A percentile compares a stretch with the other conserved stretches of the same genome.
Conservation (phyloP, 2,329 filamentous ascomycete species). For the Calonectria honghensis region DNA sequence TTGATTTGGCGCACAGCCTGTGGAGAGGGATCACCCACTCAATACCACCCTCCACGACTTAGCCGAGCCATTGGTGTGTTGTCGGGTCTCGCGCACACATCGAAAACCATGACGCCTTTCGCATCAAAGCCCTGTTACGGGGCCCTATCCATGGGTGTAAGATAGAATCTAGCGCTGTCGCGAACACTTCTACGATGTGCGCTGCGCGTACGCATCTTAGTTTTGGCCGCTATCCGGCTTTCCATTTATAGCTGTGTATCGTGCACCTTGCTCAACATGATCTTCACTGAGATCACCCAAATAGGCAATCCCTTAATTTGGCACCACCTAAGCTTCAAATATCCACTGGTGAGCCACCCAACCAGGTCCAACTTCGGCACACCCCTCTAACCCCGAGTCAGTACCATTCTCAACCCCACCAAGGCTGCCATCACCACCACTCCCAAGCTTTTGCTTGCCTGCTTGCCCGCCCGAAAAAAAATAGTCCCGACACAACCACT, state of each 20-base stretch:
- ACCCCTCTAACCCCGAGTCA: constrained; percentile 23
- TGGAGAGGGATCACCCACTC: constrained; percentile 23
- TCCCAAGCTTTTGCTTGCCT: constrained; percentile 34
- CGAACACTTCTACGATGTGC: not conserved
- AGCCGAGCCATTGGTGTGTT: not conserved
- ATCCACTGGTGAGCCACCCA: not conserved
- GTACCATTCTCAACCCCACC: constrained; percentile 33
- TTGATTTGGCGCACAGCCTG: not conserved
- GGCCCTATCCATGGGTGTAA: too few relatives aligned
- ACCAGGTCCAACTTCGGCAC: not conserved
- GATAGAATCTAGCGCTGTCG: not conserved
- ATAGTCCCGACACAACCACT: constrained; percentile 7
- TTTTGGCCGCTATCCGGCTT: not conserved
- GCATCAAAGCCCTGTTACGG: not conserved
- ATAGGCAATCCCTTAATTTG: constrained; percentile 19
- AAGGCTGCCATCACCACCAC: constrained; percentile 39
- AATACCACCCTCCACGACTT: constrained; percentile 14
- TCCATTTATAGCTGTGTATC: constrained; percentile 5
- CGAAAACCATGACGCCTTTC: not conserved
- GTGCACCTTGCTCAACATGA: not conserved
- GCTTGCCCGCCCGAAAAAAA: constrained; percentile 19
- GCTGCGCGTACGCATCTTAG: not conserved
- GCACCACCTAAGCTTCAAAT: constrained; percentile 6
- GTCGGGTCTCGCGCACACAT: not conserved
- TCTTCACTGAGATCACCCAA: constrained; percentile 4